Percentiles rank a stretch among this genome's conserved stretches.
Conservation (phyloP, 2,329 filamentous ascomycete species). For the Trichoderma asperellum region DNA sequence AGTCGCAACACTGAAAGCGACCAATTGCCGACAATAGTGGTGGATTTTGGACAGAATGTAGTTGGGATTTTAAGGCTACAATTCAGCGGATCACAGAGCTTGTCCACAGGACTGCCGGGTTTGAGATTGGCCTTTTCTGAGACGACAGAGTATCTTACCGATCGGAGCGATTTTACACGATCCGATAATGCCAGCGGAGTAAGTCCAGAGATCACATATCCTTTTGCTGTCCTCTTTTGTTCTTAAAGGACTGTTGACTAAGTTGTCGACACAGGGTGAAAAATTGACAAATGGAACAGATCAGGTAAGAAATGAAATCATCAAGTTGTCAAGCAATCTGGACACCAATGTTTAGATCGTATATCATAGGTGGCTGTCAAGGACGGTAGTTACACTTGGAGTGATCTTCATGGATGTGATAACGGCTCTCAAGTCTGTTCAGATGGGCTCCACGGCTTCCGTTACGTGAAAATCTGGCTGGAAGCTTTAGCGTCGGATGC, state of each 20-base stretch:
- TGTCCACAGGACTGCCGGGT: slow-evolving; percentile 41
- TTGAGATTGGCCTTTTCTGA: slow-evolving; percentile 55
- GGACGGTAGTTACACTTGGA: slow-evolving; percentile 49
- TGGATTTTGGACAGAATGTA: slow-evolving; percentile 56
- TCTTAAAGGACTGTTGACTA: neutral
- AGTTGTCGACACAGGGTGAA: neutral
- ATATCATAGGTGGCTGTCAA: slow-evolving; percentile 42
- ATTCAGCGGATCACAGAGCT: slow-evolving; percentile 34
- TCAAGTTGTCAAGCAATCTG: neutral
- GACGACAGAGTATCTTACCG: slow-evolving; percentile 48
- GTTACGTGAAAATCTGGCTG: slow-evolving; percentile 54
- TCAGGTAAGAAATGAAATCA: neutral
- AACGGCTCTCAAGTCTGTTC: slow-evolving; percentile 50
- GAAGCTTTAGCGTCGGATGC: slow-evolving; percentile 49
- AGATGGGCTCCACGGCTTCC: slow-evolving; percentile 58
- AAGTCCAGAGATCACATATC: slow-evolving; percentile 40
- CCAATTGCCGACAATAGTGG: slow-evolving; percentile 40
- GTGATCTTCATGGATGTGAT: slow-evolving; percentile 49
- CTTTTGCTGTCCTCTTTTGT: neutral
- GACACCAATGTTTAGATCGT: neutral
- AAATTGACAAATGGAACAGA: slow-evolving; percentile 21
- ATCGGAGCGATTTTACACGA: slow-evolving; percentile 53
- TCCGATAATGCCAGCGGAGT: slow-evolving; percentile 46
- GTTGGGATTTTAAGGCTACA: slow-evolving; percentile 48
- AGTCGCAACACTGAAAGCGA: neutral